Percentiles rank a stretch among this genome's conserved stretches.
Conservation (phyloP, 176 grass and related monocot species). For the Zea mays region DNA sequence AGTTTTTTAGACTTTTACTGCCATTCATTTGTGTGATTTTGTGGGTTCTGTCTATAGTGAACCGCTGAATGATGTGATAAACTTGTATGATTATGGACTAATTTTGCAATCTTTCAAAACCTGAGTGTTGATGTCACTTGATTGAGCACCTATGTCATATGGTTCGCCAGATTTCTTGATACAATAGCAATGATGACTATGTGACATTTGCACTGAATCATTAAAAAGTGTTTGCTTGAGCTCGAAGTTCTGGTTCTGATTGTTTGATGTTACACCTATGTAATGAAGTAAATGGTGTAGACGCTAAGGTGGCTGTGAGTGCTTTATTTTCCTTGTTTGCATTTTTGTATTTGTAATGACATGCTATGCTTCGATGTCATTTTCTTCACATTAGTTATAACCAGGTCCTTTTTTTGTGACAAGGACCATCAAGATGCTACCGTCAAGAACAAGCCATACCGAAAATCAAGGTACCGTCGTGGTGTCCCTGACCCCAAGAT, state of each 20-base stretch:
- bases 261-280: not conserved
- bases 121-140: not conserved
- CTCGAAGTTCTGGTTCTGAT: not conserved
- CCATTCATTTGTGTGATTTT: slow-evolving; percentile 3
- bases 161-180: not conserved
- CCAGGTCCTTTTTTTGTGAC: not conserved
- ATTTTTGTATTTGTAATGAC: not conserved
- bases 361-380: not conserved
- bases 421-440: slow-evolving; percentile 46
- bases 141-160: not conserved
- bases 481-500: slow-evolving; percentile 52
- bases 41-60: not conserved
- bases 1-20: not conserved
- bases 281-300: not conserved
- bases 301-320: not conserved
- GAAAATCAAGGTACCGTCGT: slow-evolving; percentile 48
- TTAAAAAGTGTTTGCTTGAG: not conserved
- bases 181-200: not conserved
- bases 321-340: not conserved
- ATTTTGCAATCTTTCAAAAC: not conserved
- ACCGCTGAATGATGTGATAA: not conserved
- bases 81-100: not conserved
- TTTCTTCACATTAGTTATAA: slow-evolving; percentile 21
- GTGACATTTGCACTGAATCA: not conserved
- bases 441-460: slow-evolving; percentile 51